Evolutionary conservation across 441 rosid species (phyloP), one percentile per base, ranked within the genome.

Genomic region (Croton setiger): DNA sequence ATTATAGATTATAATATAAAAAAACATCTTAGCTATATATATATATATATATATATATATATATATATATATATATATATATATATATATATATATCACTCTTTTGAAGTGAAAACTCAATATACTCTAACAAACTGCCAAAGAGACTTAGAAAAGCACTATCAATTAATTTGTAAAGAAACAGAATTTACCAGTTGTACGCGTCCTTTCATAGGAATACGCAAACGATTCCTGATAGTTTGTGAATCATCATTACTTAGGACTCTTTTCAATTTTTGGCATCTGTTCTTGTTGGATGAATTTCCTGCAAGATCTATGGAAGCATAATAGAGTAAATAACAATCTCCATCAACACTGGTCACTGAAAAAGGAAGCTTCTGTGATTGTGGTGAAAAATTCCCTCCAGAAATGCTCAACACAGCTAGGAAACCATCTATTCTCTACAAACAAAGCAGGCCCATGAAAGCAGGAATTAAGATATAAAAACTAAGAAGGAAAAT

Each of bases 301-400:
- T 83, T 81, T 75, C 91, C 84, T 54, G 80, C 69, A 51, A 94
- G 92, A 81, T 91, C 92, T 77, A 94, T 86, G 70, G 96, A 87
- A 57, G 98, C 92, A 68, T 84, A 89, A 75, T 94, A 91, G 39
- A 91, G 83, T 73, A 89, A 82, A 72, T 74, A 74, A 79, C 88
- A 83, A 79, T 94, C 96, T 71, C 90, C 98, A 80, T 91, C 95
- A 56, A 89, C 90, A 75, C 97, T 93, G 71, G 87, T 87, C 58
- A 90, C 98, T 61, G 92, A 87, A 79, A 94, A 94, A 4, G 96
- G 97, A 80, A 94, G 95, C 82, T 91, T 91, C 88, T 81, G 96
- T 14, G 96, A 82, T 75, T 87, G 86, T 6, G 96, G 96, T 14
- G 96, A 94, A 77, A 94, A 87, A 71, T 79, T 81, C 70, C 98